These are phyloP conservation scores for Lyophyllum semitale DNA, from an alignment of 768 basidiomycete species.

Conservation along the genomic window DNA sequence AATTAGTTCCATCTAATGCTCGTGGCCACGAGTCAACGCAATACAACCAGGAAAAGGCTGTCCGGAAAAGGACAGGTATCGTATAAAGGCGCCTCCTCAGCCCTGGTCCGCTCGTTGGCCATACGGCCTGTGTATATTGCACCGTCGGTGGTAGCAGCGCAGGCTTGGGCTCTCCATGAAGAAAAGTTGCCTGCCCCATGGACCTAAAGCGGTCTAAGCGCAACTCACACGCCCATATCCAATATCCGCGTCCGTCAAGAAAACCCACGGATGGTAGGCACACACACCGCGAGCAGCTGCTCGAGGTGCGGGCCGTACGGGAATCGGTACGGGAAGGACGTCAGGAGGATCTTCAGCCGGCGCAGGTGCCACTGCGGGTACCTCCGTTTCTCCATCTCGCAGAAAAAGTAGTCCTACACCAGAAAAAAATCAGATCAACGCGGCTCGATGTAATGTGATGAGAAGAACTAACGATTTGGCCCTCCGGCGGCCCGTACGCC, in stretches of 20 bases:
- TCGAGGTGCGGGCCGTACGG: slow-evolving; percentile 31
- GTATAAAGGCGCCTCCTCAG: too few species aligned
- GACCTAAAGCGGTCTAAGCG: neutral
- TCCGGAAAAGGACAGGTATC: too few species aligned
- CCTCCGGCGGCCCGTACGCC: slow-evolving; percentile 19
- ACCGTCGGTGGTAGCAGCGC: neutral
- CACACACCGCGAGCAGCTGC: slow-evolving; percentile 32
- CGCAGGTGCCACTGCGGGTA: slow-evolving; percentile 35
- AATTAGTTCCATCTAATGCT: too few species aligned
- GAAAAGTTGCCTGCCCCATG: neutral
- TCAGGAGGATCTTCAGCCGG: slow-evolving; percentile 32
- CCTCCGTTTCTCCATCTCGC: slow-evolving; percentile 31
- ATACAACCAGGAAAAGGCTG: too few species aligned
- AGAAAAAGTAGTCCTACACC: slow-evolving; percentile 32
- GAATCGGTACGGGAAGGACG: slow-evolving; percentile 30
- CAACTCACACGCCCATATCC: too few species aligned
- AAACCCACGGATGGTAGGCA: slow-evolving; percentile 25
- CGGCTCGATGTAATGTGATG: neutral
- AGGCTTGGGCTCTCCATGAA: neutral
- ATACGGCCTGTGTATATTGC: neutral
- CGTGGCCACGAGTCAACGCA: too few species aligned
- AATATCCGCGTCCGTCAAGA: neutral
- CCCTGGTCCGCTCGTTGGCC: too few species aligned
- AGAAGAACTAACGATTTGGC: slow-evolving; percentile 28
- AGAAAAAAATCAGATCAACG: neutral